Base-by-base conservation (phyloP, 345 rosid genomes). In the Adansonia digitata region DNA sequence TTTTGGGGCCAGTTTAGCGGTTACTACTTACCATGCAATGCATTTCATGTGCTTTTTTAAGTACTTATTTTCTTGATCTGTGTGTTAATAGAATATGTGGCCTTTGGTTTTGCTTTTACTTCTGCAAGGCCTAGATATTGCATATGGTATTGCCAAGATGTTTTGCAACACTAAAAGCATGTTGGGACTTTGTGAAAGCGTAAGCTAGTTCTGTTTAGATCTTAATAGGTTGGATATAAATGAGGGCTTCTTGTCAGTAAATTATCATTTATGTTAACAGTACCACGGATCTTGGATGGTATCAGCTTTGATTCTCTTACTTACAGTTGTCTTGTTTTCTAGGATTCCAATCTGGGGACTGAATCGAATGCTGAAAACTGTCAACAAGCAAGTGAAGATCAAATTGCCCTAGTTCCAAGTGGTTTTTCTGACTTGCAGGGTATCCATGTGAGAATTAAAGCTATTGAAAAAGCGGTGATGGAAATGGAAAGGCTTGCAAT, bases 401-500 rank as follows among this genome's bases (percentile, higher is more conserved):
- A 49, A 75, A 69, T 43, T 45, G 67, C 71, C 45, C n/a, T 69
- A 49, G 57, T 74, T 40, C 65, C 74, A 46, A 79, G 77, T 45
- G 79, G 83, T 56, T 46, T 82, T 77, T 66, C 82, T 55, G 87
- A 84, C 75, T 62, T 92, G 81, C 86, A 91, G 77, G 84, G 83
- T 79, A 52, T 93, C 82, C 81, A 84, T 29, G 75, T 76, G 74
- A 89, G 89, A 79, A 82, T 93, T 77, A 85, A 79, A 85, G 88
- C 90, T 75, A 84, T 95, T 7, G 96, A 91, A 75, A 87, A 76
- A 65, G 84, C 89, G 27, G 59, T 90, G 20, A 75, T 81, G 77
- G 88, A 91, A 78, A 90, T 81, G 78, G 93, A 93, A 69, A 85
- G 82, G 77, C 84, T 84, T 72, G 82, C 84, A 37, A 57, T 79